phyloP scores from a whole-genome alignment of 352 stramenopile genomes.

The Pythium phragmiticola region DNA sequence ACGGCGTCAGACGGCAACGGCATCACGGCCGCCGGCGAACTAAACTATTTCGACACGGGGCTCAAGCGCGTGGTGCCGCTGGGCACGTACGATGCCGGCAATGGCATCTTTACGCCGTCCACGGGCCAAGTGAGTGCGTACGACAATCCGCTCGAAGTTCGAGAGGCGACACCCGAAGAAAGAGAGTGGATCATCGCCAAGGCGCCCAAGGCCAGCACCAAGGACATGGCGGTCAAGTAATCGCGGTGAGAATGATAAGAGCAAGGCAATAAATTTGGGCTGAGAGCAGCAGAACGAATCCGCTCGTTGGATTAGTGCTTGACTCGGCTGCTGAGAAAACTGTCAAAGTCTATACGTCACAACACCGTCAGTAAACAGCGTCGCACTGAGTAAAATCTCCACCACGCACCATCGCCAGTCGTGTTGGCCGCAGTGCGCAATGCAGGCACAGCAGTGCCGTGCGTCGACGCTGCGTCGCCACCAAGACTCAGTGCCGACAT shows the following conservation, averaged over 20 bases:
- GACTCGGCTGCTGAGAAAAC: slow-evolving; percentile 39
- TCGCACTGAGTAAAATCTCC: background rate
- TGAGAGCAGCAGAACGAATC: background rate
- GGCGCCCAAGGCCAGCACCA: slow-evolving; percentile 67
- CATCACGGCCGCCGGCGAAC: slow-evolving; percentile 52
- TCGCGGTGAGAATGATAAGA: background rate
- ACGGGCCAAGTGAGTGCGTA: slow-evolving; percentile 51
- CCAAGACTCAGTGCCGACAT: slow-evolving; percentile 24
- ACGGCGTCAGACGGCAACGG: slow-evolving; percentile 38
- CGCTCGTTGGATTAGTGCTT: slow-evolving; percentile 17
- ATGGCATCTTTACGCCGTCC: slow-evolving; percentile 71
- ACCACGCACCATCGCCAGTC: slow-evolving; percentile 43
- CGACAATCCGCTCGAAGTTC: slow-evolving; percentile 51
- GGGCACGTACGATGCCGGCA: slow-evolving; percentile 72
- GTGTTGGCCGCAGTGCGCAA: slow-evolving; percentile 34
- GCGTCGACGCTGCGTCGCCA: slow-evolving; percentile 2
- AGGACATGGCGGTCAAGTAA: slow-evolving; percentile 69
- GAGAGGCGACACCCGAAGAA: slow-evolving; percentile 50
- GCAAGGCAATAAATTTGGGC: too few species aligned
- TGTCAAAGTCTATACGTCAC: slow-evolving; percentile 36
- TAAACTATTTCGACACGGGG: slow-evolving; percentile 73
- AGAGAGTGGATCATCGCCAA: slow-evolving; percentile 56
- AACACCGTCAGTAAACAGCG: background rate
- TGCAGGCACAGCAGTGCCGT: slow-evolving; percentile 5
- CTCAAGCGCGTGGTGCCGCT: slow-evolving; percentile 63